Percentiles rank a stretch among this genome's conserved stretches.
phyloP scores from a whole-genome alignment of 805 yeast species.

The Starmerella roubikii region DNA sequence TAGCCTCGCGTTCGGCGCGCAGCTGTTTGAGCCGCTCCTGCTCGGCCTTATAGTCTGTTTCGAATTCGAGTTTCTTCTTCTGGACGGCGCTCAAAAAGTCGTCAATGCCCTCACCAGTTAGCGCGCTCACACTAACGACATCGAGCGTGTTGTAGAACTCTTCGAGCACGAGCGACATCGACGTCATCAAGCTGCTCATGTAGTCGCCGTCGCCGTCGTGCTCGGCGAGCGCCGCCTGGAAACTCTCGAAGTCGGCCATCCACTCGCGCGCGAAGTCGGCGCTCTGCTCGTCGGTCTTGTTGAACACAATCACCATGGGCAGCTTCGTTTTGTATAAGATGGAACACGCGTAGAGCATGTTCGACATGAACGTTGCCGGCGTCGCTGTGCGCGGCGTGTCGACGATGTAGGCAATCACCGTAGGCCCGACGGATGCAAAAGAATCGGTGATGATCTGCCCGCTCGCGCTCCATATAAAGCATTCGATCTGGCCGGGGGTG shows the following conservation, averaged over 20 bases:
- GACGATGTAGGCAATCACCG: constrained; percentile 86
- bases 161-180: constrained; percentile 91
- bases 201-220: constrained; percentile 66
- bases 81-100: constrained; percentile 79
- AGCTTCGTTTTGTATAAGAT: constrained; percentile 87
- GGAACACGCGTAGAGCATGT: constrained; percentile 97
- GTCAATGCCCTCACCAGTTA: constrained; percentile 89
- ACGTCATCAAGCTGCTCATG: constrained; percentile 85
- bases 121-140: constrained; percentile 82
- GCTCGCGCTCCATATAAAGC: constrained; percentile 96
- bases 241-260: constrained; percentile 93
- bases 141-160: constrained; percentile 90
- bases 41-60: constrained; percentile 70
- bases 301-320: constrained; percentile 94
- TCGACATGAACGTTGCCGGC: constrained; percentile 94
- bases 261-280: constrained; percentile 85
- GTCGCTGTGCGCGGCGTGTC: constrained; percentile 92
- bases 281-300: constrained; percentile 79
- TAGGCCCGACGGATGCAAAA: constrained; percentile 89
- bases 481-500: constrained; percentile 98
- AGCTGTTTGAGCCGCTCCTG: constrained; percentile 67
- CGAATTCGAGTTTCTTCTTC: constrained; percentile 74
- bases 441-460: constrained; percentile 95
- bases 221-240: constrained; percentile 42
- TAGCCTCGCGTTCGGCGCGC: constrained; percentile 62